Evolutionary conservation across 73 alveolate species (phyloP), one percentile per base, ranked within the genome.

Genomic region (Paramecium sonneborni): DNA sequence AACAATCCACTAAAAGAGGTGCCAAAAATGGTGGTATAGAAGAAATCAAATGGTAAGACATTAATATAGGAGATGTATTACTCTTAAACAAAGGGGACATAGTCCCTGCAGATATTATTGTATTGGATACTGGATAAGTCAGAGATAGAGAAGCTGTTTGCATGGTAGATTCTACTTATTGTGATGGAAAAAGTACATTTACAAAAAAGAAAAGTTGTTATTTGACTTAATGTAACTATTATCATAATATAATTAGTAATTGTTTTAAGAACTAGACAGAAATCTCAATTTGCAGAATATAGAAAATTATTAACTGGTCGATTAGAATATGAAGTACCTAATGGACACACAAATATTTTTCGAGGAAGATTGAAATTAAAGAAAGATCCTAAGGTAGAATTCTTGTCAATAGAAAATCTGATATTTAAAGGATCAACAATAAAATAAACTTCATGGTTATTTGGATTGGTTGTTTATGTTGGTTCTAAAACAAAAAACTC

Each of bases 91-190:
- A 88, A 23, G 94, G 94, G 6, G 91, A 88, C 2, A 20, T 37
- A 14, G 94, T 57, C 12, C 94, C 94, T 24, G 94, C 94, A 6
- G 94, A 88, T 38, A 32, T 88, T 28, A 88, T 88, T 23, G 52
- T 88, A n/a, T 44, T 88, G 21, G 94, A 88, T 76, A 43, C 94
- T 14, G 87, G 87, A 12, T 39, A 69, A 46, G 87, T 88, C 1
- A 76, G 94, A 46, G 94, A 88, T 69, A 38, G 74, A 34, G 91
- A 69, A 43, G 91, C 94, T 18, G 68, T 88, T 30, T 88, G 94
- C 28, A 69, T 69, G 72, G 70, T 88, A 23, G 87, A 88, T 41
- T 69, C 94, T 0, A 30, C 38, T 48, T 57, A 88, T 44, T 69
- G 46, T 68, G 94, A 88, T 70, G 94, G 94, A 18, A 67, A 88